A percentile compares a stretch with the other conserved stretches of the same genome.
Conservation (phyloP, 371 early-diverging fungal species). For the Lichtheimia ramosa region DNA sequence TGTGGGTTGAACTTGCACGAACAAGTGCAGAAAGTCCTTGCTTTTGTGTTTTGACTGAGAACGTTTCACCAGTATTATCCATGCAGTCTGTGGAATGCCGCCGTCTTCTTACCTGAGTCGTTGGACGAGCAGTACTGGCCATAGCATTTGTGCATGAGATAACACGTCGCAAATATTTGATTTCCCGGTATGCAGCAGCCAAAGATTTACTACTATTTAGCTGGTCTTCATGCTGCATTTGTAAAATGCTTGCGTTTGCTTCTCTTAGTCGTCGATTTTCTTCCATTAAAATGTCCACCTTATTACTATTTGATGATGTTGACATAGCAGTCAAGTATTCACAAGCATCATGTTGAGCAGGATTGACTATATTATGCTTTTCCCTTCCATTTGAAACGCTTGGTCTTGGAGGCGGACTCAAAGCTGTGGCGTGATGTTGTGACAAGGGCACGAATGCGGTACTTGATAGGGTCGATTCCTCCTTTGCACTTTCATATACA, state of each 20-base stretch:
- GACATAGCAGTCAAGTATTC: conserved; percentile 3
- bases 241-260: background rate
- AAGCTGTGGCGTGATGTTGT: conserved; percentile 1
- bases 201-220: background rate
- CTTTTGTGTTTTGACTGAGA: background rate
- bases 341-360: background rate
- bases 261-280: conserved; percentile 4
- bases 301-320: background rate
- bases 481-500: background rate
- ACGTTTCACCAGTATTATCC: background rate
- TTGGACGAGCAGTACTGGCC: background rate
- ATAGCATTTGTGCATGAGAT: conserved; percentile 1
- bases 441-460: background rate
- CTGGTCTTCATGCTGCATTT: background rate
- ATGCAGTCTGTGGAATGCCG: conserved; percentile 3
- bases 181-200: background rate
- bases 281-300: background rate
- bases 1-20: background rate
- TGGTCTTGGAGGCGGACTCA: conserved; percentile 12
- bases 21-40: no score
- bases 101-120: background rate
- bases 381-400: background rate
- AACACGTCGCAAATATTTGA: conserved; percentile 5
- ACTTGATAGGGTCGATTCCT: background rate
- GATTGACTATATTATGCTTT: background rate